Evolutionary conservation across 345 rosid species (phyloP).

Genomic region (Durio zibethinus): DNA sequence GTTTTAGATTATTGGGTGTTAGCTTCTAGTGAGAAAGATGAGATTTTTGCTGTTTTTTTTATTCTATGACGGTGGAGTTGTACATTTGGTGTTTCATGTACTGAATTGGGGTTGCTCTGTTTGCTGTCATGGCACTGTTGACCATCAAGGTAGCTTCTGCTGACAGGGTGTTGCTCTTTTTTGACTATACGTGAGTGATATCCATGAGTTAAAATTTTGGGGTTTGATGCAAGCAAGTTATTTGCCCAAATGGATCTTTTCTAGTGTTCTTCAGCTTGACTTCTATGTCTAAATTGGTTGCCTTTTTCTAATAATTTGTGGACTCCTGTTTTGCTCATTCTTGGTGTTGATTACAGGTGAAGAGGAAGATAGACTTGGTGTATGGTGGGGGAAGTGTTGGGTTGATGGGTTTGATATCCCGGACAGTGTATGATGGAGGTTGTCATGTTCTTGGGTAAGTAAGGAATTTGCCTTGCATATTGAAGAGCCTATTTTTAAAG

Average conservation of each 20-base stretch:
- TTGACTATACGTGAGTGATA: not conserved
- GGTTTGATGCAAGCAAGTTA: not conserved
- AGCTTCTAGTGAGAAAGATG: not conserved
- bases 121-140: not conserved
- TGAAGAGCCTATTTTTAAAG: conserved; percentile 8
- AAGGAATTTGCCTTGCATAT: conserved; percentile 6
- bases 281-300: not conserved
- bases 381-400: conserved; percentile 99
- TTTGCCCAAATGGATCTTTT: conserved; percentile 10
- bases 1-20: not conserved
- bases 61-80: not conserved
- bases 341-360: conserved; percentile 52
- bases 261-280: not conserved
- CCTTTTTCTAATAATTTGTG: not conserved
- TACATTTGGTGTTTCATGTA: conserved; percentile 12
- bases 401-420: conserved; percentile 89
- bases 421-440: conserved; percentile 79
- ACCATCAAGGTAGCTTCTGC: conserved; percentile 1
- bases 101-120: conserved; percentile 16
- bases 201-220: not conserved
- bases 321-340: conserved; percentile 2
- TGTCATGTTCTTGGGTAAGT: conserved; percentile 90
- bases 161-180: not conserved
- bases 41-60: conserved; percentile 9
- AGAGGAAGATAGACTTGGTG: conserved; percentile 82